These are phyloP conservation scores for Solanum virginianum DNA, from an alignment of 257 asterid genomes.

Conservation along the genomic window DNA sequence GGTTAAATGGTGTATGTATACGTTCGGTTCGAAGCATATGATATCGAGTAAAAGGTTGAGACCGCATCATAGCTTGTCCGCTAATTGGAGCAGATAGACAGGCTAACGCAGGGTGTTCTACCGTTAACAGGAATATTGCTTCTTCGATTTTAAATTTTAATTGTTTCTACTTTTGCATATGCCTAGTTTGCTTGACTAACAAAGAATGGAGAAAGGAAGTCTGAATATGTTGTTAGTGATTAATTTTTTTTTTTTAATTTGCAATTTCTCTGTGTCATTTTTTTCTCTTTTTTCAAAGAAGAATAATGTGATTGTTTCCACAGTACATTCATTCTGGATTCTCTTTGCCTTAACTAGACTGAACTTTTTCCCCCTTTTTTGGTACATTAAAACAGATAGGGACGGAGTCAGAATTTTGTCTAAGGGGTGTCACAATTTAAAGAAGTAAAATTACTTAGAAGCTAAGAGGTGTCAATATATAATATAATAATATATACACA, in stretches of 20 bases:
- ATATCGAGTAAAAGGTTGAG: background rate
- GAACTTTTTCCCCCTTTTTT: background rate
- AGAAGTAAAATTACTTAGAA: no score
- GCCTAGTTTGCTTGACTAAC: background rate
- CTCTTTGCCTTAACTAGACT: background rate
- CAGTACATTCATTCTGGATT: background rate
- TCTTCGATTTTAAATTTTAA: background rate
- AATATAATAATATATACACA: no score
- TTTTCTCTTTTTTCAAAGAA: background rate
- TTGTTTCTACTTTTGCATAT: background rate
- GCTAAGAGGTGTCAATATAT: no score
- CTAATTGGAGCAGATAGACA: no score
- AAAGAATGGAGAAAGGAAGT: background rate
- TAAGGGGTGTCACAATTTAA: no score
- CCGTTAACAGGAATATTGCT: no score
- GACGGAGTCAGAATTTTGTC: no score
- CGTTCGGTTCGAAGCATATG: background rate
- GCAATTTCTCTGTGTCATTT: background rate
- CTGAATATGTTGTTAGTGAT: background rate
- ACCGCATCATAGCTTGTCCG: background rate
- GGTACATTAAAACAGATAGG: background rate
- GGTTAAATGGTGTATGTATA: background rate
- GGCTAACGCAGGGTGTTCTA: no score
- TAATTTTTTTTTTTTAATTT: background rate
- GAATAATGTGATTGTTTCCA: background rate